These are phyloP conservation scores for Metschnikowia chrysomelidarum DNA, from an alignment of 805 yeast genomes.

Conservation along the genomic window DNA sequence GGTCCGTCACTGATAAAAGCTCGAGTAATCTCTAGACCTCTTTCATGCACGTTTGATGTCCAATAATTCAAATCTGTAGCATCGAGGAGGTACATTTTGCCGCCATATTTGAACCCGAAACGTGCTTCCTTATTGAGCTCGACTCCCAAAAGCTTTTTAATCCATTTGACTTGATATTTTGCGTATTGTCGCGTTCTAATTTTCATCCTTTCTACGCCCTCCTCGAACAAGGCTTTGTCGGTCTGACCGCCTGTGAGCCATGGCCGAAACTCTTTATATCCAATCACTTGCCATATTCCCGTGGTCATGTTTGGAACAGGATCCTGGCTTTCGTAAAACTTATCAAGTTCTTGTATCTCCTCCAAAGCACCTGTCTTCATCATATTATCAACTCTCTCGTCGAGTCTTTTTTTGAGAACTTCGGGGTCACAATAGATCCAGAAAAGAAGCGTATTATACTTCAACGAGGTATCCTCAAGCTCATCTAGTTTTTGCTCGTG, in stretches of 20 bases:
- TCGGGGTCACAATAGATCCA: slow-evolving; percentile 78
- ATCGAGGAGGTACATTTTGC: slow-evolving; percentile 65
- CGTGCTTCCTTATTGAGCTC: slow-evolving; percentile 51
- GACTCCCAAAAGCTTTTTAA: slow-evolving; percentile 62
- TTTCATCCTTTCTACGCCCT: slow-evolving; percentile 75
- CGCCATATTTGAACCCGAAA: slow-evolving; percentile 53
- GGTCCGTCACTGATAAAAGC: slow-evolving; percentile 34
- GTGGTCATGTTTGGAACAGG: slow-evolving; percentile 52
- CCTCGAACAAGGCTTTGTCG: slow-evolving; percentile 26
- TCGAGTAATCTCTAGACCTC: slow-evolving; percentile 53
- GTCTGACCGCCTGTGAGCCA: slow-evolving; percentile 43
- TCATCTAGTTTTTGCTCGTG: slow-evolving; percentile 50
- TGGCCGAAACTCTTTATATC: slow-evolving; percentile 85
- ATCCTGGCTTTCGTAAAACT: slow-evolving; percentile 33
- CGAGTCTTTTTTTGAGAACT: slow-evolving; percentile 60
- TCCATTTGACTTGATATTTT: slow-evolving; percentile 87
- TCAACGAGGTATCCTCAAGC: slow-evolving; percentile 45
- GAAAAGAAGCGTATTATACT: slow-evolving; percentile 62
- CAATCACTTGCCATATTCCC: slow-evolving; percentile 94
- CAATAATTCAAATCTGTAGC: slow-evolving; percentile 71
- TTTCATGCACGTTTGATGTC: slow-evolving; percentile 50
- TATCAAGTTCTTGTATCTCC: slow-evolving; percentile 65
- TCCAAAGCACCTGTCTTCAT: slow-evolving; percentile 60
- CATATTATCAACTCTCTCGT: slow-evolving; percentile 83
- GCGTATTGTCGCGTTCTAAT: slow-evolving; percentile 83